phyloP scores from a whole-genome alignment of 2,329 filamentous ascomycete genomes.

The Aspergillus hiratsukae region DNA sequence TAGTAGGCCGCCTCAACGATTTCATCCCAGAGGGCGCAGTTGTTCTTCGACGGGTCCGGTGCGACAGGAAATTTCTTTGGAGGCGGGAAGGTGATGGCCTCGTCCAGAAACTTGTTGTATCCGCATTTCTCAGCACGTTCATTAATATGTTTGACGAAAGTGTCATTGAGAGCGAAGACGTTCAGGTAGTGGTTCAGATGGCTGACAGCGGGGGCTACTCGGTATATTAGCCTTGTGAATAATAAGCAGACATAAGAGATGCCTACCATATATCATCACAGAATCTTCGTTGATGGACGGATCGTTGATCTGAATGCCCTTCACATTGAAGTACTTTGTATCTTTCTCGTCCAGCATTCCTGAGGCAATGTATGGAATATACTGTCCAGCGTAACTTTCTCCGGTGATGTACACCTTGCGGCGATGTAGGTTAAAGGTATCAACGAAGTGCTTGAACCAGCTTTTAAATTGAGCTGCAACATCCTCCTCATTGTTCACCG shows the following conservation, averaged over 20 bases:
- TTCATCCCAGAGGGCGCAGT: constrained; percentile 56
- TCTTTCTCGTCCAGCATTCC: constrained; percentile 68
- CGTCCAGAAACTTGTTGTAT: constrained; percentile 40
- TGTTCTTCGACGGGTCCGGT: constrained; percentile 36
- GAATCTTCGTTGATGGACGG: constrained; percentile 56
- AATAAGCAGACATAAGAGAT: background rate
- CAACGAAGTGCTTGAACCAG: constrained; percentile 72
- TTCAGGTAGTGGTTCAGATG: constrained; percentile 40
- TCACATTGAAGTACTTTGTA: constrained; percentile 62
- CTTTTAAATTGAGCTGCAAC: constrained; percentile 68
- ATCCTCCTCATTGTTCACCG: constrained; percentile 62
- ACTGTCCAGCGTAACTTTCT: constrained; percentile 65
- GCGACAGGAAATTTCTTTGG: constrained; percentile 55
- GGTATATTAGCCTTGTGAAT: background rate
- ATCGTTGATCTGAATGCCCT: constrained; percentile 68
- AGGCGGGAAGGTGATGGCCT: constrained; percentile 62
- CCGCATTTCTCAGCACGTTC: constrained; percentile 40
- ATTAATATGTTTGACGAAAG: constrained; percentile 37
- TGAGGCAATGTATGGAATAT: constrained; percentile 67
- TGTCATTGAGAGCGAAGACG: constrained; percentile 41
- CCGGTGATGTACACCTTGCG: constrained; percentile 70
- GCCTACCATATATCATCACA: constrained; percentile 46
- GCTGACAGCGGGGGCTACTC: constrained; percentile 33
- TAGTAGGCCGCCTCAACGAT: constrained; percentile 51
- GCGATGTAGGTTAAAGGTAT: constrained; percentile 63